phyloP scores from a whole-genome alignment of 2,329 filamentous ascomycete species.

The Pestalotiopsis sp. region DNA sequence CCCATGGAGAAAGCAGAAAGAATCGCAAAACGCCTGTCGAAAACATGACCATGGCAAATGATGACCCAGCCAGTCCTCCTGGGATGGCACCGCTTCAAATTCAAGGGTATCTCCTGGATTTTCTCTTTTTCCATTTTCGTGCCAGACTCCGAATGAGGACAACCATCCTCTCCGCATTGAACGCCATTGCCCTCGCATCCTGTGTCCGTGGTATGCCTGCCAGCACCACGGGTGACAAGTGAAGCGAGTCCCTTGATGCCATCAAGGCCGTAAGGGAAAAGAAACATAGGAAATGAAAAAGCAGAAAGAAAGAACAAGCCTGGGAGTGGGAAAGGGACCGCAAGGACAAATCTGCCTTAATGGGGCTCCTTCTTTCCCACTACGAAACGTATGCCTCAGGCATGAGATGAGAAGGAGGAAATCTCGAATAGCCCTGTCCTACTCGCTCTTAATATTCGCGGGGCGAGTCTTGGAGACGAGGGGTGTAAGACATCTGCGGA shows the following conservation, averaged over 20 bases:
- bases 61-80: slow-evolving; percentile 7
- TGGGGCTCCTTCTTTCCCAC: too few relatives aligned
- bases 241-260: too few relatives aligned
- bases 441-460: neutral
- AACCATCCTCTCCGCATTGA: neutral
- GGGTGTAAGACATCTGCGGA: slow-evolving; percentile 11
- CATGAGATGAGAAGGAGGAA: too few relatives aligned
- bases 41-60: neutral
- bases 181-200: neutral
- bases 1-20: neutral
- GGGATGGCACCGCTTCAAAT: slow-evolving; percentile 1
- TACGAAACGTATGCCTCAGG: too few relatives aligned
- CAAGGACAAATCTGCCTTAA: too few relatives aligned
- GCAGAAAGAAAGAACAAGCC: too few relatives aligned
- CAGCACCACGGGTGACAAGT: too few relatives aligned
- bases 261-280: neutral
- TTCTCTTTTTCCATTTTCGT: slow-evolving; percentile 2
- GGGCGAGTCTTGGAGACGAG: slow-evolving; percentile 13
- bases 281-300: slow-evolving; percentile 1
- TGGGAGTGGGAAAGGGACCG: too few relatives aligned
- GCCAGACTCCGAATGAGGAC: neutral
- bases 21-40: neutral
- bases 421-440: too few relatives aligned
- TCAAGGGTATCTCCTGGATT: neutral
- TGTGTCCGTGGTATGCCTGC: neutral